Evolutionary conservation across 495 filamentous ascomycete species (phyloP), one percentile per base, ranked within the genome.

Genomic region (Neurospora discreta): DNA sequence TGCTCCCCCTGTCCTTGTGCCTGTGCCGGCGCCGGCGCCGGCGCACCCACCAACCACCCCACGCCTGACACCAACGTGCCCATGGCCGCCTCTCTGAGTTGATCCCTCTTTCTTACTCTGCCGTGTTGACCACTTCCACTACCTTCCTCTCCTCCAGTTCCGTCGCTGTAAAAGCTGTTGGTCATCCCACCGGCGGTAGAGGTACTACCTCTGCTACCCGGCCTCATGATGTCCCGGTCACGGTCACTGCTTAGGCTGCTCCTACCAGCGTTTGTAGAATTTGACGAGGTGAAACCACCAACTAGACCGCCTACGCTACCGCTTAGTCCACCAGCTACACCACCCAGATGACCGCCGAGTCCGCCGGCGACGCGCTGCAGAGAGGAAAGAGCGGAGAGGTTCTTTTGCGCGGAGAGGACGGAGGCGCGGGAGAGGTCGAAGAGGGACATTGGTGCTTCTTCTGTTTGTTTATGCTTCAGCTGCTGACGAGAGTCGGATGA

Each of bases 371-470:
- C 73, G 42, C 75, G 78, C 70, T 85, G 82, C 43, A 85, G 69
- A 39, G 81, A 83, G 0, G 85, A 82, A 39, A 88, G 68, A 5
- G 84, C 82, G 0, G 83, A 81, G 36, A 87, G 76, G 70, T 87
- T 85, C 67, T 78, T 78, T 72, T 86, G 86, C 9, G 96, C 94
- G 46, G 90, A 85, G 6, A 92, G 89, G 39, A 94, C 93, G 69
- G 90, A 85, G 5, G 85, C 93, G 38, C 93, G 86, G 9, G 94
- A 93, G 52, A 98, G 88, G 73, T 97, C 96, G 77, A 99, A 98
- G 33, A 98, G 83, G 3, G 93, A 94, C 90, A 98, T 94, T 0
- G 95, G 95, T 40, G 93, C 91, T 77, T 96, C 94, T 69, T 93
- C 91, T 0, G 95, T 95, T 41, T 92, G 91, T 77, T 96, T 93